These are phyloP conservation scores for Teratosphaeria epicoccoides DNA, from an alignment of 2,329 filamentous ascomycete genomes.

Conservation along the genomic window DNA sequence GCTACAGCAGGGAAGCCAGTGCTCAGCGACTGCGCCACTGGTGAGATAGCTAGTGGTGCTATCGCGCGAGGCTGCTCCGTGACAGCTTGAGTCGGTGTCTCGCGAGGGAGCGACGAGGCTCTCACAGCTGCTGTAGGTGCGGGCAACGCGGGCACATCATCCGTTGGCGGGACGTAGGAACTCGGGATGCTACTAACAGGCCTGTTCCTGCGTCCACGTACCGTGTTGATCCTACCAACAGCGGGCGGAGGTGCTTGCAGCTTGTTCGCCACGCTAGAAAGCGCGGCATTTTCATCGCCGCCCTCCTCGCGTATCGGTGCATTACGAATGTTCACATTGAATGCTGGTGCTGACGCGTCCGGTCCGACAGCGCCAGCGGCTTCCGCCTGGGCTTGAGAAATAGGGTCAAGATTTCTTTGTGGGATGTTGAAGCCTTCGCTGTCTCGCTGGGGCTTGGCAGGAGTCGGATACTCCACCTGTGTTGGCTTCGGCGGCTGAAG, in stretches of 20 bases:
- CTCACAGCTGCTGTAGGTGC: not conserved
- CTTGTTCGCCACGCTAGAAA: slow-evolving; percentile 65
- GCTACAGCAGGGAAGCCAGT: not conserved
- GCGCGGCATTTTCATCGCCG: slow-evolving; percentile 55
- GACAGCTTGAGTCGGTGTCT: not conserved
- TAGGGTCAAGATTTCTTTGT: slow-evolving; percentile 41
- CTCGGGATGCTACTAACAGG: slow-evolving; percentile 69
- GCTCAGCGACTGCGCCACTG: not conserved
- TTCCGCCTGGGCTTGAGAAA: slow-evolving; percentile 63
- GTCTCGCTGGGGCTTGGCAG: slow-evolving; percentile 45
- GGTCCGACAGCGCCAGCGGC: slow-evolving; percentile 34
- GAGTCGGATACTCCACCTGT: slow-evolving; percentile 6
- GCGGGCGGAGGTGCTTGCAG: slow-evolving; percentile 49
- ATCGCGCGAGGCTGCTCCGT: not conserved
- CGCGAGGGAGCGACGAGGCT: not conserved
- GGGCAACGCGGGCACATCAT: not conserved
- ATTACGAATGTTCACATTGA: slow-evolving; percentile 71
- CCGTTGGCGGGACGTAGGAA: slow-evolving; percentile 1
- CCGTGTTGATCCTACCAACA: slow-evolving; percentile 49
- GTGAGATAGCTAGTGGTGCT: not conserved
- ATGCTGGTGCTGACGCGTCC: slow-evolving; percentile 51
- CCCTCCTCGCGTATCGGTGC: slow-evolving; percentile 70
- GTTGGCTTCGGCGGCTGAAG: slow-evolving; percentile 21
- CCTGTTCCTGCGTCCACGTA: slow-evolving; percentile 81
- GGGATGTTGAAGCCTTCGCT: slow-evolving; percentile 69